Evolutionary conservation across 108 stramenopile species (phyloP).

Genomic region (Skeletonema tropicum): DNA sequence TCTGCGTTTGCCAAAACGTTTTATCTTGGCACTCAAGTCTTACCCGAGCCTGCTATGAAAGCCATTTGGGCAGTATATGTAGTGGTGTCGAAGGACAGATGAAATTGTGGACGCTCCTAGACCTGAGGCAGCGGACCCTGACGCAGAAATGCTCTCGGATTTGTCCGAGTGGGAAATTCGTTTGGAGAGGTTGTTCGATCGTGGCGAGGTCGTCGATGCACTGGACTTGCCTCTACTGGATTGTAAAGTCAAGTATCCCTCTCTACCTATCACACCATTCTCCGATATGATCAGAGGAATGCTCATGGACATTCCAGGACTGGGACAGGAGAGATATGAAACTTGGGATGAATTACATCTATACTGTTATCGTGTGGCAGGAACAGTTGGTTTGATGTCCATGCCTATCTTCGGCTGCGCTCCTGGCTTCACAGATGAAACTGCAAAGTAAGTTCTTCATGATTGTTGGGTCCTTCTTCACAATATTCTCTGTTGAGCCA

Average conservation of each 20-base stretch:
- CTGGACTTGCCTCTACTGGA: slow-evolving; percentile 92
- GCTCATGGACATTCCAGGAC: slow-evolving; percentile 95
- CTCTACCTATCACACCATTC: slow-evolving; percentile 88
- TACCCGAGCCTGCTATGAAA: slow-evolving; percentile 64
- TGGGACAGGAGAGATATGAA: slow-evolving; percentile 92
- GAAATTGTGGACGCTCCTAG: slow-evolving; percentile 97
- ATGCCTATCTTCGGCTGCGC: slow-evolving; percentile 94
- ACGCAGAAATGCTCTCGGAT: slow-evolving; percentile 82
- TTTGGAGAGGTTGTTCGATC: slow-evolving; percentile 78
- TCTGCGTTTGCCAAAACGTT: slow-evolving; percentile 96
- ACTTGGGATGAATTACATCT: slow-evolving; percentile 94
- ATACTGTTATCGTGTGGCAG: slow-evolving; percentile 98
- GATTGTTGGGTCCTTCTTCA: slow-evolving; percentile 1
- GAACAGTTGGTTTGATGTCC: slow-evolving; percentile 97
- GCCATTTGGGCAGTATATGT: slow-evolving; percentile 98
- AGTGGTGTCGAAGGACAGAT: slow-evolving; percentile 97
- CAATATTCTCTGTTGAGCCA: neutral
- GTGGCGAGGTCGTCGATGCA: slow-evolving; percentile 89
- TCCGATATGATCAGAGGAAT: slow-evolving; percentile 97
- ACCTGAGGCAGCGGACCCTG: slow-evolving; percentile 56
- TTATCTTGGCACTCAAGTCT: slow-evolving; percentile 90
- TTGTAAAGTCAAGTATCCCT: slow-evolving; percentile 86
- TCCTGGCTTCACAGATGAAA: slow-evolving; percentile 74
- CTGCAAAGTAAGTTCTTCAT: slow-evolving; percentile 76
- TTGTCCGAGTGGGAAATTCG: slow-evolving; percentile 86